Percentiles rank a stretch among this genome's conserved stretches.
These are phyloP conservation scores for Pestalotiopsis sp. DNA, from an alignment of 2,329 filamentous ascomycete genomes.

Conservation along the genomic window DNA sequence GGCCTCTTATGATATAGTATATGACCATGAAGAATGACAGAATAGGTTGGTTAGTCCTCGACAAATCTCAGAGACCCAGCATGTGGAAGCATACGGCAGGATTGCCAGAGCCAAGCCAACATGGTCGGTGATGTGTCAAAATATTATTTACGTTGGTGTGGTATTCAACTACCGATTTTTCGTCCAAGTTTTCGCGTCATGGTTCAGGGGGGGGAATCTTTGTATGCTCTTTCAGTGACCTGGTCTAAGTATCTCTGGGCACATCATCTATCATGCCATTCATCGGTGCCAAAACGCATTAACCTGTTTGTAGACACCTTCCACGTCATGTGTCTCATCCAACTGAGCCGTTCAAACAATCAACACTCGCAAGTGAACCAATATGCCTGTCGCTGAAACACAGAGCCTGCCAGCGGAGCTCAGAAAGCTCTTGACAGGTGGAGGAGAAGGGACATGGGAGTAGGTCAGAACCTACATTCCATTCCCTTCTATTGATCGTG, in stretches of 20 bases:
- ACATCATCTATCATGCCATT: conserved; percentile 9
- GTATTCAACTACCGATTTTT: neutral
- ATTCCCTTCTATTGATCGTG: neutral
- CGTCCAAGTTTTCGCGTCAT: neutral
- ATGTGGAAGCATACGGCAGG: too few relatives aligned
- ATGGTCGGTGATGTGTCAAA: too few relatives aligned
- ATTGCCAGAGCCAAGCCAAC: too few relatives aligned
- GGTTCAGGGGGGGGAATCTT: conserved; percentile 1
- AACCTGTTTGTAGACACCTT: neutral
- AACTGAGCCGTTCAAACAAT: neutral
- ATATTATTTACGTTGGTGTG: neutral
- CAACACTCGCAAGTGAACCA: neutral
- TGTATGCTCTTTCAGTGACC: neutral
- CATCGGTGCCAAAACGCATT: neutral
- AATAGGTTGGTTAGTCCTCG: too few relatives aligned
- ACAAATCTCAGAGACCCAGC: too few relatives aligned
- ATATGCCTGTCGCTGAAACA: neutral
- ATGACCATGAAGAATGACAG: too few relatives aligned
- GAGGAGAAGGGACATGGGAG: neutral
- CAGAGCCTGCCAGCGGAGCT: neutral
- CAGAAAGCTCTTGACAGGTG: neutral
- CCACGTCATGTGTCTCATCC: neutral
- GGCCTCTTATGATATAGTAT: too few relatives aligned
- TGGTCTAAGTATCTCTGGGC: neutral
- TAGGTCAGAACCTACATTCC: too few relatives aligned